Percentiles rank a stretch among this genome's conserved stretches.
These are phyloP conservation scores for Coleophoma cylindrospora DNA, from an alignment of 2,329 filamentous ascomycete species.

Conservation along the genomic window DNA sequence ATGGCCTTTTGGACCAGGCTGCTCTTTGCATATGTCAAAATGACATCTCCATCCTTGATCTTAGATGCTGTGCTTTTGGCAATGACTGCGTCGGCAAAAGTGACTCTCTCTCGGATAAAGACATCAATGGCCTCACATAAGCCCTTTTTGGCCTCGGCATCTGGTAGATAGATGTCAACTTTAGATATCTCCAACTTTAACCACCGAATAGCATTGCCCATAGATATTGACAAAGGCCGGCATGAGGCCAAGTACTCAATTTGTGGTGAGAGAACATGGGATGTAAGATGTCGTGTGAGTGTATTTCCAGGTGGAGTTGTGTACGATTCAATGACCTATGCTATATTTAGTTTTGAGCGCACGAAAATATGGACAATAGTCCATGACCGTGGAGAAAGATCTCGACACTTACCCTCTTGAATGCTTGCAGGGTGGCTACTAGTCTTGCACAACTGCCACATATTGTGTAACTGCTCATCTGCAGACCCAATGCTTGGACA, in stretches of 20 bases:
- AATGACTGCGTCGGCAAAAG: slow-evolving; percentile 81
- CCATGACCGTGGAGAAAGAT: neutral
- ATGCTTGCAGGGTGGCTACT: slow-evolving; percentile 81
- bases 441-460: slow-evolving; percentile 86
- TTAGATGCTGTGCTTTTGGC: slow-evolving; percentile 68
- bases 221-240: slow-evolving; percentile 91
- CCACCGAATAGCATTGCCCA: slow-evolving; percentile 95
- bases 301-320: slow-evolving; percentile 80
- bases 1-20: slow-evolving; percentile 82
- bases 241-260: slow-evolving; percentile 93
- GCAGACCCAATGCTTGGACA: slow-evolving; percentile 78
- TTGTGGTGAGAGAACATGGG: slow-evolving; percentile 86
- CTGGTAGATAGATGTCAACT: slow-evolving; percentile 79
- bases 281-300: slow-evolving; percentile 84
- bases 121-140: slow-evolving; percentile 79
- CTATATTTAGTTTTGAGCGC: slow-evolving; percentile 9
- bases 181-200: slow-evolving; percentile 90
- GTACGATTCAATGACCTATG: slow-evolving; percentile 85
- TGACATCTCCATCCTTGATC: slow-evolving; percentile 73
- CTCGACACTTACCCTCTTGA: slow-evolving; percentile 65
- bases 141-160: slow-evolving; percentile 73
- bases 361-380: slow-evolving; percentile 2
- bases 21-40: slow-evolving; percentile 84
- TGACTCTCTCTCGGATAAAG: slow-evolving; percentile 88
- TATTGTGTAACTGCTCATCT: slow-evolving; percentile 76